These are phyloP conservation scores for Solanum lycopersicoides DNA, from an alignment of 257 asterid genomes.

Conservation along the genomic window DNA sequence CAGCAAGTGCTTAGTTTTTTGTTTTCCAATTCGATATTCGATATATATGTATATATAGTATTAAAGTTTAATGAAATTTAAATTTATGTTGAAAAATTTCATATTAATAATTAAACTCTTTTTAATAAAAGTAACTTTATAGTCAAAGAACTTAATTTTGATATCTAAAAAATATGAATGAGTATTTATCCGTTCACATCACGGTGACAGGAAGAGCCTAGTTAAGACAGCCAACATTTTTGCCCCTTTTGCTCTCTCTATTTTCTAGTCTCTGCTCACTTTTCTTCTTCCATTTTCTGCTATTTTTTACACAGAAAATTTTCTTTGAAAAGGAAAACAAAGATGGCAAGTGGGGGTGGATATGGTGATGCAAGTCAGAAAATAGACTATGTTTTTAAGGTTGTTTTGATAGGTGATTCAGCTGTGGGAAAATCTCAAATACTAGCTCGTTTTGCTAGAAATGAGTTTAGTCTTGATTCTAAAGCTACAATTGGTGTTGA, in stretches of 20 bases:
- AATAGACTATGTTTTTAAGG: slow-evolving; percentile 73
- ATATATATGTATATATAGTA: too few relatives aligned
- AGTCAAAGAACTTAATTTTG: too few relatives aligned
- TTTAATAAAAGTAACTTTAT: too few relatives aligned
- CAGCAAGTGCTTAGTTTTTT: background rate
- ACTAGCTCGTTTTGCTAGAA: slow-evolving; percentile 62
- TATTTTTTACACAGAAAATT: background rate
- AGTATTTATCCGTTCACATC: rapidly evolving
- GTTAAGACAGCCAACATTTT: background rate
- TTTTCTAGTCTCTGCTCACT: background rate
- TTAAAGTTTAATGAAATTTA: too few relatives aligned
- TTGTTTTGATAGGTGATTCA: slow-evolving; percentile 77
- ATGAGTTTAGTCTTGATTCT: slow-evolving; percentile 79
- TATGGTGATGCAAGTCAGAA: slow-evolving; percentile 54
- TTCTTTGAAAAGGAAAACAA: background rate
- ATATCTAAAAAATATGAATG: too few relatives aligned
- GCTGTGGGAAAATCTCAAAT: slow-evolving; percentile 82
- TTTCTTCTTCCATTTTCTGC: background rate
- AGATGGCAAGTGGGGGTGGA: slow-evolving; percentile 23
- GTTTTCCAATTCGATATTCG: too few relatives aligned
- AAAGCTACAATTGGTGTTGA: slow-evolving; percentile 84
- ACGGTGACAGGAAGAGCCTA: background rate
- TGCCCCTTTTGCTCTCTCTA: background rate
- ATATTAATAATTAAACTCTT: too few relatives aligned
- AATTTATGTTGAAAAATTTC: too few relatives aligned